These are phyloP conservation scores for Cytospora leucostoma DNA, from an alignment of 2,329 filamentous ascomycete species.

Conservation along the genomic window DNA sequence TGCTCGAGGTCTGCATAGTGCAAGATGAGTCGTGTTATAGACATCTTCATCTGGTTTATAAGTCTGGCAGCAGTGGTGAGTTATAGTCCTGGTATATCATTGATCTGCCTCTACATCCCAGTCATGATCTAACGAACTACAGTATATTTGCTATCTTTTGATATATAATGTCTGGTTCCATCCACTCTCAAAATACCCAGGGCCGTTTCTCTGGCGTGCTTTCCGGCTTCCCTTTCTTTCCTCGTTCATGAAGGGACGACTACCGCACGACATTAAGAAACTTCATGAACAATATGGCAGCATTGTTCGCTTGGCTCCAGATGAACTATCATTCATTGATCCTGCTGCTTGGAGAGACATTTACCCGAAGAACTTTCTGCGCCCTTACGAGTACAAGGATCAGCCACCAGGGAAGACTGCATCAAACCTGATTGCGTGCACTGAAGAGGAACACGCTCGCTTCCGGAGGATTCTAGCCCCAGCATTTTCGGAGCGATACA, in stretches of 20 bases:
- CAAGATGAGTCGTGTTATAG: background rate
- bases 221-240: conserved; percentile 13
- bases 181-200: conserved; percentile 15
- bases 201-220: conserved; percentile 17
- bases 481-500: conserved; percentile 18
- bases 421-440: conserved; percentile 17
- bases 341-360: conserved; percentile 43
- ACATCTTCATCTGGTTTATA: background rate
- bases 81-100: background rate
- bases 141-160: background rate
- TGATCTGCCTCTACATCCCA: background rate
- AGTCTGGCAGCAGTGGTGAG: background rate
- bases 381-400: conserved; percentile 10
- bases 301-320: conserved; percentile 43
- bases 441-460: conserved; percentile 17
- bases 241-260: conserved; percentile 16
- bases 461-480: conserved; percentile 10
- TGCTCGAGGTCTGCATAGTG: background rate
- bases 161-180: conserved; percentile 20
- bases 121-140: background rate
- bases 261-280: conserved; percentile 22
- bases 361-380: conserved; percentile 31
- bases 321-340: conserved; percentile 42
- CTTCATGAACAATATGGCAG: conserved; percentile 41
- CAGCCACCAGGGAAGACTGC: conserved; percentile 15